phyloP scores from a whole-genome alignment of 2,329 filamentous ascomycete species.

The Fusarium mundagurra region DNA sequence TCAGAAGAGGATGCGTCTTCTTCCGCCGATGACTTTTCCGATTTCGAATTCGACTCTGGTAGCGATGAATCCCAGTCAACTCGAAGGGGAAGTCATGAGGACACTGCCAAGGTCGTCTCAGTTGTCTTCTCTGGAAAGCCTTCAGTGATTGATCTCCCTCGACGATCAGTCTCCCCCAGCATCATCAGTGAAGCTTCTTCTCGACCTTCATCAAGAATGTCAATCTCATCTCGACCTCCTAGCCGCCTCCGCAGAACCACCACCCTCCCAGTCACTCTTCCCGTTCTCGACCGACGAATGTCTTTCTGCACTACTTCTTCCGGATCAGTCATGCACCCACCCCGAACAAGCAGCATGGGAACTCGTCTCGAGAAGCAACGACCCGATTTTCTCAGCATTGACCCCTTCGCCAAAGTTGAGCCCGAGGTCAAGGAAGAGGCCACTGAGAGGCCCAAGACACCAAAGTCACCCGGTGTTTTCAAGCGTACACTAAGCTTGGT shows the following conservation, averaged over 20 bases:
- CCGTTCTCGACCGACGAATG: constrained; percentile 46
- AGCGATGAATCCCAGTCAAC: constrained; percentile 47
- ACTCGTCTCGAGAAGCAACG: constrained; percentile 49
- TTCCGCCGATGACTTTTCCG: constrained; percentile 68
- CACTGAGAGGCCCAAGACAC: constrained; percentile 48
- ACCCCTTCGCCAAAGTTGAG: constrained; percentile 58
- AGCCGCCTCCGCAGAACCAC: constrained; percentile 44
- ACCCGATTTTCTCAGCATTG: constrained; percentile 63
- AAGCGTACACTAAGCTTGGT: constrained; percentile 65
- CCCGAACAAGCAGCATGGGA: constrained; percentile 57
- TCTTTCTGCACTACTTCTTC: constrained; percentile 49
- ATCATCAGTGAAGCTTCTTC: constrained; percentile 45
- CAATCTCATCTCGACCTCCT: constrained; percentile 29
- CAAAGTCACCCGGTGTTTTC: constrained; percentile 58
- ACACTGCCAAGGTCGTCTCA: constrained; percentile 67
- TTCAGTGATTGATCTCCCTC: constrained; percentile 62
- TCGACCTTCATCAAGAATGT: constrained; percentile 37
- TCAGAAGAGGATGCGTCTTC: constrained; percentile 74
- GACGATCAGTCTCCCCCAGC: constrained; percentile 56
- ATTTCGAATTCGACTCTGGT: constrained; percentile 61
- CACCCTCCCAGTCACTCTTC: constrained; percentile 49
- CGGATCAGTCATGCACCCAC: constrained; percentile 48
- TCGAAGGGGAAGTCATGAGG: constrained; percentile 59
- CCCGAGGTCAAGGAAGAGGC: constrained; percentile 44
- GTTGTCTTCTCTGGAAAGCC: constrained; percentile 70